Evolutionary conservation across 139 green algal genomes (phyloP).

Genomic region (Chlorella sp.): DNA sequence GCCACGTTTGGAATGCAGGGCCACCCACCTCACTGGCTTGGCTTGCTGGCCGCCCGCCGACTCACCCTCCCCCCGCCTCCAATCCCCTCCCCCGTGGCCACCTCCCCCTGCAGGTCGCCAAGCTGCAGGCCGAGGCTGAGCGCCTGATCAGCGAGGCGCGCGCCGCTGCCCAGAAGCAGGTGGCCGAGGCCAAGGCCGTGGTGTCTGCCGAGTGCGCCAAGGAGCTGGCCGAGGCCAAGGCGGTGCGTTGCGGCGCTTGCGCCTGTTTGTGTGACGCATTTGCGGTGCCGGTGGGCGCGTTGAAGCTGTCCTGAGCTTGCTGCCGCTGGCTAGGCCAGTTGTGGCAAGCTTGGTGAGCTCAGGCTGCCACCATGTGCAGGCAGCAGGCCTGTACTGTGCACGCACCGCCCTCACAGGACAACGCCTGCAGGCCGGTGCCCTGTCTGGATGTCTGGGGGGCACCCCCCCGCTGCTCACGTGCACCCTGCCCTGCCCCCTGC

Average conservation of each 20-base stretch:
- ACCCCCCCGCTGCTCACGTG: neutral
- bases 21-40: no score
- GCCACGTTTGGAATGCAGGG: no score
- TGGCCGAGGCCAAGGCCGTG: conserved; percentile 51
- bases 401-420: neutral
- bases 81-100: neutral
- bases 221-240: conserved; percentile 56
- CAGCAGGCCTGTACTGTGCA: neutral
- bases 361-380: neutral
- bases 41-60: neutral
- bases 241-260: conserved; percentile 15
- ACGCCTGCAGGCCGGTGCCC: neutral
- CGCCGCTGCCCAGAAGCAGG: conserved; percentile 48
- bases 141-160: conserved; percentile 54
- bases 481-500: neutral
- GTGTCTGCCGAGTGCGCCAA: conserved; percentile 50
- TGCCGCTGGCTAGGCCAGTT: neutral
- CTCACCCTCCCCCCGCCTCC: neutral
- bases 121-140: conserved; percentile 57
- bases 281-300: no score
- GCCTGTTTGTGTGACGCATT: no score
- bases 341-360: neutral
- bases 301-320: no score
- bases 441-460: neutral
- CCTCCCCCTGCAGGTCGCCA: conserved; percentile 13